Conservation (phyloP, 2,329 filamentous ascomycete species). For the Saccharata proteae region DNA sequence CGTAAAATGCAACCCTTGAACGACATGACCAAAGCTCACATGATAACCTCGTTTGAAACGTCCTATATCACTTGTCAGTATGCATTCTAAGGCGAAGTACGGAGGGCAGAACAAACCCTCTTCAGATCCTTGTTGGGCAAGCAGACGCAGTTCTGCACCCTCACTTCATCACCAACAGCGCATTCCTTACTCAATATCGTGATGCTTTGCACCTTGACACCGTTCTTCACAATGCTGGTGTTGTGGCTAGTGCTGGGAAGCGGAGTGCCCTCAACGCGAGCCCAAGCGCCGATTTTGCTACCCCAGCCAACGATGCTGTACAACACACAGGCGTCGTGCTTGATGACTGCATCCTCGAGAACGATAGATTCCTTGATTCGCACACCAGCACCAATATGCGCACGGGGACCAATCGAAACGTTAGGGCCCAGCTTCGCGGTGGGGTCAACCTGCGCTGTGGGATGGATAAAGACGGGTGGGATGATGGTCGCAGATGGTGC, state of each 20-base stretch:
- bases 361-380: constrained; percentile 95
- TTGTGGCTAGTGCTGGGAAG: constrained; percentile 78
- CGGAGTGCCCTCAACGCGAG: constrained; percentile 88
- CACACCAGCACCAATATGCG: constrained; percentile 68
- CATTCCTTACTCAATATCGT: constrained; percentile 97
- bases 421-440: constrained; percentile 95
- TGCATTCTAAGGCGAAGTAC: neutral
- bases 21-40: no score
- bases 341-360: constrained; percentile 87
- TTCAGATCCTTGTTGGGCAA: constrained; percentile 97
- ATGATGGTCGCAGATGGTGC: constrained; percentile 77
- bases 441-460: constrained; percentile 77
- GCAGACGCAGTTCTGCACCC: constrained; percentile 96
- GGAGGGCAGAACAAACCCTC: constrained; percentile 49
- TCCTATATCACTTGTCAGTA: constrained; percentile 43
- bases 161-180: constrained; percentile 80
- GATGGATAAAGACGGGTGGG: constrained; percentile 90
- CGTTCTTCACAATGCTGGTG: constrained; percentile 93
- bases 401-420: constrained; percentile 89
- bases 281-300: constrained; percentile 94
- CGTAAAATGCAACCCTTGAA: no score
- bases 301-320: constrained; percentile 97
- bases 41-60: constrained; percentile 77
- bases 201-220: constrained; percentile 96
- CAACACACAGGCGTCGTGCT: constrained; percentile 89